Conservation (phyloP, 768 basidiomycete species). For the Hypholoma sublateritium region DNA sequence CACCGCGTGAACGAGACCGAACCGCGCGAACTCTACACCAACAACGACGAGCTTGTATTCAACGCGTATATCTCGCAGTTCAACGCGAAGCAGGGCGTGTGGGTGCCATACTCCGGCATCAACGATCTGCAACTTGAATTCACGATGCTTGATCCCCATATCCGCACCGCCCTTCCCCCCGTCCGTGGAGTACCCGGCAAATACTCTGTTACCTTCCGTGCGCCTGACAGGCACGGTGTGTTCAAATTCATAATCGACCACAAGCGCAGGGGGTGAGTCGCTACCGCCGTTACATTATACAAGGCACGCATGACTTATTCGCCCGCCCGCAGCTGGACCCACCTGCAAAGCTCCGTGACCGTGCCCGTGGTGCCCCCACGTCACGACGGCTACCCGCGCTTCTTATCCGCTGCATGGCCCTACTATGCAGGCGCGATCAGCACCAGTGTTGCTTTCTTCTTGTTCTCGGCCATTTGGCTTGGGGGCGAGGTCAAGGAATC, state of each 20-base stretch:
- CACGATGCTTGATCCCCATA: slow-evolving; percentile 97
- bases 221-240: slow-evolving; percentile 95
- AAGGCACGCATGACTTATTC: not conserved
- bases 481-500: slow-evolving; percentile 74
- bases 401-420: slow-evolving; percentile 94
- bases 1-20: slow-evolving; percentile 63
- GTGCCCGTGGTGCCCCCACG: slow-evolving; percentile 90
- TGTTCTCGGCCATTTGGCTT: slow-evolving; percentile 88
- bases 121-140: slow-evolving; percentile 91
- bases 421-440: slow-evolving; percentile 92
- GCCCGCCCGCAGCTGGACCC: slow-evolving; percentile 56
- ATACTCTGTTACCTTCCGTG: slow-evolving; percentile 84
- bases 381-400: slow-evolving; percentile 95
- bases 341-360: slow-evolving; percentile 68
- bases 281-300: not conserved
- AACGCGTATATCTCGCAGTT: slow-evolving; percentile 71
- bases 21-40: slow-evolving; percentile 76
- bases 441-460: slow-evolving; percentile 79
- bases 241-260: slow-evolving; percentile 96
- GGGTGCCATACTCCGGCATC: slow-evolving; percentile 73
- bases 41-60: slow-evolving; percentile 83
- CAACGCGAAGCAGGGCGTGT: slow-evolving; percentile 51
- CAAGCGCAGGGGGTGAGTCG: slow-evolving; percentile 80
- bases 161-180: slow-evolving; percentile 75
- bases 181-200: slow-evolving; percentile 56